Base-by-base conservation (phyloP, 768 basidiomycete genomes). In the Naganishia vaughanmartiniae region DNA sequence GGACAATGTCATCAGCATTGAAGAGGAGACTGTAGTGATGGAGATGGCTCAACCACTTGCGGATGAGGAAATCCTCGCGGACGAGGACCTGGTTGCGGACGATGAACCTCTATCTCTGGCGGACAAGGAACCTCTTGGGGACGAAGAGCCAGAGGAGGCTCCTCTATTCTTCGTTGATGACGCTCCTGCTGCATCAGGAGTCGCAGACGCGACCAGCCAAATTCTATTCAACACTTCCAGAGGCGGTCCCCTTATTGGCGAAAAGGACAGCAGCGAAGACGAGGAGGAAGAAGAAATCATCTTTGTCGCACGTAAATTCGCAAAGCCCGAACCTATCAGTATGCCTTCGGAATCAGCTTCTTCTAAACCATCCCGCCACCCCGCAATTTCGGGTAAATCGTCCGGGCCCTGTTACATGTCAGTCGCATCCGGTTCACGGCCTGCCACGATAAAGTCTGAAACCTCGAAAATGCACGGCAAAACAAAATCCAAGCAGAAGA, bases 241-340 rank as follows among this genome's bases (percentile, higher is more conserved):
- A 14, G 66, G 30, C 24, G 15, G 46, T 5, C 53, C 72, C 2
- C 39, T 77, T 15, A 70, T 74, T 24, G 51, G 55, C 21, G 67
- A 65, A 48, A 63, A 56, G 17, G 45, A 39, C 0, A 4, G 39
- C 58, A 53, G 14, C 65, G 39, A 58, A 19, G 30, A 55, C 11
- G 66, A 74, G 12, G 74, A 76, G 14, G 80, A 81, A 10, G 80
- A 81, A 34, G 65, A 79, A 54, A 78, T 81, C 60, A 66, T 81
- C 42, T 79, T 77, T 63, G 70, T 67, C 2, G 78, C 80, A 0
- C 68, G 73, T 33, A 76, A 67, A 34, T 78, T 74, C 69, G 54
- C 56, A 15, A 48, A 79, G 66, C 80, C 80, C 12, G 57, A 76
- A 58, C 77, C 79, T 3, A 74, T 81, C 65, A 54, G 60, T 15